Conservation (phyloP, 2,329 filamentous ascomycete species). For the Diaporthe batatas region DNA sequence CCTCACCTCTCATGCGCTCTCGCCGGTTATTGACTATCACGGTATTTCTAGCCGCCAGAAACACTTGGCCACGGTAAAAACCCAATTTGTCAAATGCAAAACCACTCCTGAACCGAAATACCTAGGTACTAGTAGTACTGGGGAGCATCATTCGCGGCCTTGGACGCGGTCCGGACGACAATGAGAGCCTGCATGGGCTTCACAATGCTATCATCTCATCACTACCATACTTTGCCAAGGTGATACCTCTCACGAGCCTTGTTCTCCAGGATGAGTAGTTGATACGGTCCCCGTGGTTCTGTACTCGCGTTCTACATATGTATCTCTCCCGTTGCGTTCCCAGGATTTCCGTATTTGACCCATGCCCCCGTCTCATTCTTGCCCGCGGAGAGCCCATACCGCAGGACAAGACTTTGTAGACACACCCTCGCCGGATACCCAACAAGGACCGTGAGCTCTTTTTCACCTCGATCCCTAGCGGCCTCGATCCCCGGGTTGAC, state of each 20-base stretch:
- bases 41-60: constrained; percentile 1
- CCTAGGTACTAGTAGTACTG: too few relatives aligned
- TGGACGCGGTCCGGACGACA: background rate
- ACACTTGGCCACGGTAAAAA: constrained; percentile 23
- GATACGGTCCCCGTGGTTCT: constrained; percentile 1
- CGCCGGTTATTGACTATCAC: constrained; percentile 13
- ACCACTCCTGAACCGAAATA: constrained; percentile 1
- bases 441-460: background rate
- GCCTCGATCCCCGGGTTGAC: background rate
- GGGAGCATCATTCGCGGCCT: background rate
- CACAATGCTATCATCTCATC: constrained; percentile 14
- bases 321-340: background rate
- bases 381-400: background rate
- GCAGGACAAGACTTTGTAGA: constrained; percentile 14
- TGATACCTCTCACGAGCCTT: constrained; percentile 3
- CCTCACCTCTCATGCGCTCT: background rate
- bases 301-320: background rate
- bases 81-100: constrained; percentile 23
- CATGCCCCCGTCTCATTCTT: background rate
- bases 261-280: background rate
- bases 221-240: constrained; percentile 16
- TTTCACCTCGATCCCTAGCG: background rate
- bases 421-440: constrained; percentile 2
- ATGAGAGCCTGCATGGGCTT: background rate
- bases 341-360: background rate